Evolutionary conservation across 2,329 filamentous ascomycete genomes (phyloP), one percentile per base, ranked within the genome.

Genomic region (Aspergillus sp.): DNA sequence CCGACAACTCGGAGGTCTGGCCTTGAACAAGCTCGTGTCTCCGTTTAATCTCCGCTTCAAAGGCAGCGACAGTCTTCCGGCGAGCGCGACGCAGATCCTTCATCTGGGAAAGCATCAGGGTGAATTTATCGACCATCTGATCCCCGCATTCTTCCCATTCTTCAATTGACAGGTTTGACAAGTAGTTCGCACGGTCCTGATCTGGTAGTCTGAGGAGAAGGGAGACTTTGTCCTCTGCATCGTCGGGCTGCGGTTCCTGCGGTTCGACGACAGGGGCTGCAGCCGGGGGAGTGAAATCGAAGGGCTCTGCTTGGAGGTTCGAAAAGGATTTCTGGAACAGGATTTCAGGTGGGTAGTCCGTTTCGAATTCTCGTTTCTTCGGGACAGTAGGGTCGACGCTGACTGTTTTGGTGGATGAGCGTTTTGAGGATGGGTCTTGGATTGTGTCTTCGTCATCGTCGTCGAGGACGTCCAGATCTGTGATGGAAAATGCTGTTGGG

Each of bases 61-160:
- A 75, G 2, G 60, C 52, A 19, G 58, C 55, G 3, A 71, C 72
- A 4, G 69, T 60, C 32, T 64, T 65, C 14, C 75, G 64, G 48
- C 75, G 71, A 25, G 68, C 63, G 38, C 66, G 64, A 25, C 76
- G 63, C 16, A 68, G 61, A 1, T 65, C 56, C 44, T 67, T 75
- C 44, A 75, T 67, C 29, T 66, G 64, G 12, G 55, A 52, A 24
- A 78, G 50, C 25, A 76, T 55, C 4, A 61, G 53, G 29, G 59
- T 59, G 44, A 79, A 77, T 30, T 66, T 63, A 1, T 69, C 66
- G 1, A 78, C 60, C 28, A 80, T 68, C 64, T 74, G 72, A 36
- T 76, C 71, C 2, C 75, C 75, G 14, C 73, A 71, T 28, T 75
- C 67, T 53, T 79, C 75, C 72, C 75, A 78, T 40, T 78, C 66